These are phyloP conservation scores for Lyophyllum atratum DNA, from an alignment of 768 basidiomycete genomes.

Conservation along the genomic window DNA sequence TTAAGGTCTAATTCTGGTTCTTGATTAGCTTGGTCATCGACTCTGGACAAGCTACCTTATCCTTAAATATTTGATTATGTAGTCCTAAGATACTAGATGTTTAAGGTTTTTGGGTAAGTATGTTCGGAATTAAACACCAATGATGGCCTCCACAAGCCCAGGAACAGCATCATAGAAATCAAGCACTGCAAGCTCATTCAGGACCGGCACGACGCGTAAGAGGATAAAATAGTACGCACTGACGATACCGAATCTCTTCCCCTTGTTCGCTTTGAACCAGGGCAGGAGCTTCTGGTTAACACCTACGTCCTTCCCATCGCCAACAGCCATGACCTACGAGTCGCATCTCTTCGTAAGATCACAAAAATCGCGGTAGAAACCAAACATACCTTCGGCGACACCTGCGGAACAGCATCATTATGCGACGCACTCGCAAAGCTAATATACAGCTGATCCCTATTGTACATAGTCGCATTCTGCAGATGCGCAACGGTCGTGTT, in stretches of 20 bases:
- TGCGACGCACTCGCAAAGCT: conserved; percentile 48
- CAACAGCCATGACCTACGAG: conserved; percentile 44
- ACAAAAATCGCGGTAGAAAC: background rate
- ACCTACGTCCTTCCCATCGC: conserved; percentile 37
- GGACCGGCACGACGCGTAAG: background rate
- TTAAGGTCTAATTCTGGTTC: too few relatives aligned
- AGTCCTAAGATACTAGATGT: background rate
- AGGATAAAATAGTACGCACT: conserved; percentile 31
- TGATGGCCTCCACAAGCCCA: conserved; percentile 46
- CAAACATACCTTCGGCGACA: conserved; percentile 36
- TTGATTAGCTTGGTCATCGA: too few relatives aligned
- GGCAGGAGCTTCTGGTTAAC: conserved; percentile 47
- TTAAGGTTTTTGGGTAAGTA: background rate
- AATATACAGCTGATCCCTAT: conserved; percentile 46
- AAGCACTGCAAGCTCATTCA: conserved; percentile 36
- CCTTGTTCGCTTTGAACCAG: conserved; percentile 42
- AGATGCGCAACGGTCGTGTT: conserved; percentile 42
- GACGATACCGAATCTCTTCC: conserved; percentile 47
- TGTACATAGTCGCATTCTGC: conserved; percentile 37
- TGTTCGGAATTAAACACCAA: conserved; percentile 29
- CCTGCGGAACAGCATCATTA: conserved; percentile 32
- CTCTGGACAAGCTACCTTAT: too few relatives aligned
- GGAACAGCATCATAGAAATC: conserved; percentile 51
- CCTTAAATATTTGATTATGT: too few relatives aligned
- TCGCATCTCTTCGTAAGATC: background rate